Conservation (phyloP, 495 filamentous ascomycete genomes). For the Parmelia sp. region DNA sequence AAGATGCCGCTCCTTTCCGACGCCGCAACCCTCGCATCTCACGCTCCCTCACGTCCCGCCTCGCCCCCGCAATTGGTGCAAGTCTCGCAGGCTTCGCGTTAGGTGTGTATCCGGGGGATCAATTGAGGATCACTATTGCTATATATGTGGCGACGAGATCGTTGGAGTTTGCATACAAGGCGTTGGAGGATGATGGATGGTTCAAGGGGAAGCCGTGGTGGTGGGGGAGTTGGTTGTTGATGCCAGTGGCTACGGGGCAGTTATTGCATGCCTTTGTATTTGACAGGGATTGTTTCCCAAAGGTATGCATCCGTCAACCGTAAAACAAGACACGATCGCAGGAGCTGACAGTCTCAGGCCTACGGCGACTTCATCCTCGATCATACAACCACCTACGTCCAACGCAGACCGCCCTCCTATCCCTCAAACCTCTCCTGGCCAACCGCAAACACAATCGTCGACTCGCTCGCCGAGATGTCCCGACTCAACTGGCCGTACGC, state of each 20-base stretch:
- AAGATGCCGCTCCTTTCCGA: slow-evolving; percentile 69
- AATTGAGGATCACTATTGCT: slow-evolving; percentile 69
- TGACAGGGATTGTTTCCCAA: slow-evolving; percentile 81
- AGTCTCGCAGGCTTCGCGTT: slow-evolving; percentile 77
- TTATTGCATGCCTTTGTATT: slow-evolving; percentile 88
- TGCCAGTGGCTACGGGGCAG: slow-evolving; percentile 87
- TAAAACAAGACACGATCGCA: neutral
- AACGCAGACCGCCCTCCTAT: slow-evolving; percentile 60
- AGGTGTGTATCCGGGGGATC: slow-evolving; percentile 68
- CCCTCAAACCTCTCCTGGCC: slow-evolving; percentile 69
- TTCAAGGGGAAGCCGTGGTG: slow-evolving; percentile 72
- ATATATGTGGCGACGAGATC: slow-evolving; percentile 74
- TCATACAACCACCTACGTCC: slow-evolving; percentile 71
- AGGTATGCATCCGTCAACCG: slow-evolving; percentile 30
- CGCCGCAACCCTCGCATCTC: slow-evolving; percentile 72
- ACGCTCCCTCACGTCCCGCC: slow-evolving; percentile 65
- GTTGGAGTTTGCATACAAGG: slow-evolving; percentile 81
- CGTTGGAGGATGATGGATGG: slow-evolving; percentile 71
- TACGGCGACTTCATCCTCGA: slow-evolving; percentile 70
- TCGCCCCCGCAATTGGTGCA: slow-evolving; percentile 83
- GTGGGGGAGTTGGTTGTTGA: slow-evolving; percentile 95
- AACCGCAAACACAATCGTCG: slow-evolving; percentile 64
- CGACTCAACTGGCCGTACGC: slow-evolving; percentile 78
- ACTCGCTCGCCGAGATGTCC: slow-evolving; percentile 74
- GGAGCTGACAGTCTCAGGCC: slow-evolving; percentile 35